Base-by-base conservation (phyloP, 2,329 filamentous ascomycete genomes). In the Colletotrichum musicola region DNA sequence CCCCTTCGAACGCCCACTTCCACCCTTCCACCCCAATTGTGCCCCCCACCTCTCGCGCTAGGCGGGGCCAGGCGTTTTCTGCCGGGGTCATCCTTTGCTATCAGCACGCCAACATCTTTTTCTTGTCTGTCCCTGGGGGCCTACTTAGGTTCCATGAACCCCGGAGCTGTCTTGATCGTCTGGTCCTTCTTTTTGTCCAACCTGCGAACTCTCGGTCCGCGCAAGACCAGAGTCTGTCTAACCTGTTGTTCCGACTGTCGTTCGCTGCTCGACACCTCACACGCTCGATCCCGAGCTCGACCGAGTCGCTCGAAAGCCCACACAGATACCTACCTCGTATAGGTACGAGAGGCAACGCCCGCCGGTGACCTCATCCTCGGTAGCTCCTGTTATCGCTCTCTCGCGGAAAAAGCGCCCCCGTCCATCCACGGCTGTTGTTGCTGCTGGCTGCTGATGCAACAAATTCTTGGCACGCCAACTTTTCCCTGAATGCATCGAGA, bases 401-500 rank as follows among this genome's bases (percentile, higher is more conserved):
- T 35, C 30, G 30, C 18, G 27, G n/a, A n/a, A n/a, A n/a, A n/a
- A n/a, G 35, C 22, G 30, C 42, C 46, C 46, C 46, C 64, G 14
- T 35, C 35, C 30, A 9, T 35, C 46, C 44, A 20, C 30, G 16
- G 25, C 40, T 16, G 38, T 20, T 40, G 27, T 38, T 22, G 38
- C 22, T 25, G 22, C 46, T 30, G 22, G 22, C 22, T 25, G 22
- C 22, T 25, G 22, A 25, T 25, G 22, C 22, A 25, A 25, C 62
- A 47, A 40, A 30, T 54, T 64, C 62, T 60, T 64, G 62, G 62
- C 62, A 59, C 55, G 20, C 42, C 27, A 44, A 64, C 54, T 51
- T 38, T 60, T 46, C 64, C 68, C 76, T 77, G 75, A 76, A 78
- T 78, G 76, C 75, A 77, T 78, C 75, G 69, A 73, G 66, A 73